Base-by-base conservation (phyloP, 257 asterid genomes). In the Nicotiana otophora region DNA sequence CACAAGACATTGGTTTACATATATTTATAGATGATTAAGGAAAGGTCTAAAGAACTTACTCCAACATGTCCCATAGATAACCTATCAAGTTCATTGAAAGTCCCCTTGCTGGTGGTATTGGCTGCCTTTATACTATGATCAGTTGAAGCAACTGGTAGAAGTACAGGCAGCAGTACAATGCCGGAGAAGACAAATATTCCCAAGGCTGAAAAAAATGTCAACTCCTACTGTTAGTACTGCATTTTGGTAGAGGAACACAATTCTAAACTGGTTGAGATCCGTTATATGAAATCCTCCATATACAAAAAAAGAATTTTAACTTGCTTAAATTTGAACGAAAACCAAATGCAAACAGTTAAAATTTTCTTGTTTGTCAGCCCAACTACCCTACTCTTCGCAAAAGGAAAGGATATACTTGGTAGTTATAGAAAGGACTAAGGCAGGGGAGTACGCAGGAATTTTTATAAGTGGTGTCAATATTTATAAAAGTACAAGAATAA, bases 1-100 rank as follows among this genome's bases (percentile, higher is more conserved):
- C 33, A 23, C 1, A 20, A 72, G 30, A 19, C 77, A 36, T 17
- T n/a, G 26, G 78, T 36, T 69, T 69, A 69, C 9, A 39, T 42
- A 72, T 5, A 19, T 39, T 5, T 69, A 69, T 23, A 26, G 14
- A 48, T 74, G 54, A 16, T 16, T 28, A 61, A 57, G 19, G 33
- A 68, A 67, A 58, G 1, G 67, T 39, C 53, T 4, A 55, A 63
- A 69, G 54, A 36, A 88, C 91, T 88, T 75, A 96, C 99, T 46
- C 84, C 87, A 74, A 96, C 65, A 74, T 92, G 93, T 46, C 92
- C 97, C 92, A 96, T 91, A 36, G 98, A 89, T 58, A 94, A 88
- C 86, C 57, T 94, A 89, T 96, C 98, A 20, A 96, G 94, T 58
- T 94, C 92, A 78, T 90, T 72, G 87, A 94, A 96, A 42, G 91